phyloP scores from a whole-genome alignment of 257 asterid species.

The Ballota nigra region DNA sequence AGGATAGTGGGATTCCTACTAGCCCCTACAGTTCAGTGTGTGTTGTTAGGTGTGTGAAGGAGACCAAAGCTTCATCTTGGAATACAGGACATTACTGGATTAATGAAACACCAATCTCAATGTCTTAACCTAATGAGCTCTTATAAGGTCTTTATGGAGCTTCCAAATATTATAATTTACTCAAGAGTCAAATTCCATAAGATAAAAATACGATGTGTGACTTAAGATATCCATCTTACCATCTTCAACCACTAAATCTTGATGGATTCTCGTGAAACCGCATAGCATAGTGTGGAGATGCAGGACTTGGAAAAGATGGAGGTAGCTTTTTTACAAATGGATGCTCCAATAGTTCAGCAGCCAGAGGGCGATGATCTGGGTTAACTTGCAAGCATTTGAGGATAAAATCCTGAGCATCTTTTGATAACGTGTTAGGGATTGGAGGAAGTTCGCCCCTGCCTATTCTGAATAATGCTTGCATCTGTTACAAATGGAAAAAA shows the following conservation, averaged over 20 bases:
- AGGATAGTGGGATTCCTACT: too few species aligned
- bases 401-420: constrained; percentile 59
- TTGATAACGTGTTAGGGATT: constrained; percentile 51
- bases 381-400: constrained; percentile 55
- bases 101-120: neutral
- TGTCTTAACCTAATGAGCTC: neutral
- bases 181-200: neutral
- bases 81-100: neutral
- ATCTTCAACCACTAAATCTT: constrained; percentile 24
- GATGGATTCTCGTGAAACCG: constrained; percentile 18
- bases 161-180: neutral
- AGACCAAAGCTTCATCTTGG: neutral
- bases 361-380: constrained; percentile 55
- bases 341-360: constrained; percentile 59
- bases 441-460: constrained; percentile 65
- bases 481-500: constrained; percentile 31
- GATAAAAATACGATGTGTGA: neutral
- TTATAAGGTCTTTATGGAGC: neutral
- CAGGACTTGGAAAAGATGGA: constrained; percentile 38
- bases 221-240: constrained; percentile 21
- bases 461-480: constrained; percentile 62
- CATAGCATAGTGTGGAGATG: constrained; percentile 40
- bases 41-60: too few species aligned
- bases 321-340: constrained; percentile 48
- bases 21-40: neutral